These are phyloP conservation scores for Penicillium riverlandense DNA, from an alignment of 495 filamentous ascomycete genomes.

Conservation along the genomic window DNA sequence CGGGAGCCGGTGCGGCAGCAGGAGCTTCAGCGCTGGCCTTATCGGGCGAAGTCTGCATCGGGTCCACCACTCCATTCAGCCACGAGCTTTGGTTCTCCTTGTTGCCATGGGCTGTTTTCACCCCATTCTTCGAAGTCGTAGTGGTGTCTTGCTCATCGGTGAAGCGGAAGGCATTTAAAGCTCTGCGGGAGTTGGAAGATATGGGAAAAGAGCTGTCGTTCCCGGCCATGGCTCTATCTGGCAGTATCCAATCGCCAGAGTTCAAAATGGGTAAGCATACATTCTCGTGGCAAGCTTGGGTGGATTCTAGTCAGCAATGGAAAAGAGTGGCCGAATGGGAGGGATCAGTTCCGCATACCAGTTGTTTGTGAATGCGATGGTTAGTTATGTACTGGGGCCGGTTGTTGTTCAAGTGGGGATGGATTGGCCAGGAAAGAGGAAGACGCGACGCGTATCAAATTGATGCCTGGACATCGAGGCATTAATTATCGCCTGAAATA, in stretches of 20 bases:
- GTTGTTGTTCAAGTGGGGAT: not conserved
- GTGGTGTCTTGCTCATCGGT: conserved; percentile 27
- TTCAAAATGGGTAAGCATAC: conserved; percentile 16
- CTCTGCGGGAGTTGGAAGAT: conserved; percentile 49
- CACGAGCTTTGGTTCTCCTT: conserved; percentile 36
- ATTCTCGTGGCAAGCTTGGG: conserved; percentile 12
- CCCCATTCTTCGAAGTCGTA: conserved; percentile 14
- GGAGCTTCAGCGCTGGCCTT: conserved; percentile 13
- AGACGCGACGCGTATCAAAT: conserved; percentile 28
- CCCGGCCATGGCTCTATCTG: conserved; percentile 18
- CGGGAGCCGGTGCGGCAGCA: not conserved
- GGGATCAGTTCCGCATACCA: not conserved
- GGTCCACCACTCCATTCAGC: conserved; percentile 33
- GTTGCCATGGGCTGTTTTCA: conserved; percentile 19
- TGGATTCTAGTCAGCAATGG: conserved; percentile 11
- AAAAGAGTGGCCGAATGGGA: not conserved
- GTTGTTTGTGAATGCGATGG: not conserved
- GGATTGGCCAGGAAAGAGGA: conserved; percentile 8
- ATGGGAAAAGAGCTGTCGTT: conserved; percentile 24
- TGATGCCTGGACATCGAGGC: conserved; percentile 18
- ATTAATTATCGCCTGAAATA: conserved; percentile 8
- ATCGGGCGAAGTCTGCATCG: conserved; percentile 15
- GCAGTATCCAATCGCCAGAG: conserved; percentile 3
- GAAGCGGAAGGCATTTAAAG: conserved; percentile 52
- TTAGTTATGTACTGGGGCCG: not conserved